These are phyloP conservation scores for Coelastrella sp. DNA, from an alignment of 139 green algal species.

Conservation along the genomic window DNA sequence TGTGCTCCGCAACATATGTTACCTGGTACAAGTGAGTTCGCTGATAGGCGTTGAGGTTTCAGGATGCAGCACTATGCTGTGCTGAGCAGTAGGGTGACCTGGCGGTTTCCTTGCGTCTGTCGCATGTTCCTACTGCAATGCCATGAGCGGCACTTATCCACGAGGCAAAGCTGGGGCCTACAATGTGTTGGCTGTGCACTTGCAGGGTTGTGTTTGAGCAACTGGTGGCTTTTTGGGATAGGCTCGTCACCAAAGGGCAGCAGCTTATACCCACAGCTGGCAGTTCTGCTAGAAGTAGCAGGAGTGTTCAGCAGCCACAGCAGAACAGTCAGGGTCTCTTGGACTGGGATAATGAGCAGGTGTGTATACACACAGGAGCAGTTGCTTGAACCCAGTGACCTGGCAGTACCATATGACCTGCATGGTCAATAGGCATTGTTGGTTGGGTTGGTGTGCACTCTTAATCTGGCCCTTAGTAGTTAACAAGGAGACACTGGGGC, in stretches of 20 bases:
- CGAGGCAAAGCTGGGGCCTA: too few species aligned
- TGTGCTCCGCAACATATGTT: constrained; percentile 37
- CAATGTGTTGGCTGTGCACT: neutral
- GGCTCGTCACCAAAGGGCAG: neutral
- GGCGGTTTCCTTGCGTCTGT: too few species aligned
- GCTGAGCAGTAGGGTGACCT: too few species aligned
- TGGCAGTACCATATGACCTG: too few species aligned
- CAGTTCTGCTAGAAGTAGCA: neutral
- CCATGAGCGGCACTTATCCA: too few species aligned
- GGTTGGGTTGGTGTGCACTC: too few species aligned
- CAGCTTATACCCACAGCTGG: neutral
- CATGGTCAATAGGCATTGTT: too few species aligned
- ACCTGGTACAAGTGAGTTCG: constrained; percentile 48
- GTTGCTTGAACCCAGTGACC: too few species aligned
- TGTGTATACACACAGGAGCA: neutral
- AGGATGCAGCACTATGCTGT: too few species aligned
- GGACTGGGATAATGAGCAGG: constrained; percentile 21
- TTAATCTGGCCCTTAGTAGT: too few species aligned
- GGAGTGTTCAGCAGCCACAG: neutral
- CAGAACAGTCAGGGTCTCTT: constrained; percentile 4
- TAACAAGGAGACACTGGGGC: too few species aligned
- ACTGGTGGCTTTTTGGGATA: neutral
- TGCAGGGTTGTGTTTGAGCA: constrained; percentile 45
- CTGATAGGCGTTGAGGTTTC: neutral
- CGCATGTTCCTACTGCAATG: too few species aligned